Evolutionary conservation across 345 rosid genomes (phyloP).

Genomic region (Eutrema yunnanense): DNA sequence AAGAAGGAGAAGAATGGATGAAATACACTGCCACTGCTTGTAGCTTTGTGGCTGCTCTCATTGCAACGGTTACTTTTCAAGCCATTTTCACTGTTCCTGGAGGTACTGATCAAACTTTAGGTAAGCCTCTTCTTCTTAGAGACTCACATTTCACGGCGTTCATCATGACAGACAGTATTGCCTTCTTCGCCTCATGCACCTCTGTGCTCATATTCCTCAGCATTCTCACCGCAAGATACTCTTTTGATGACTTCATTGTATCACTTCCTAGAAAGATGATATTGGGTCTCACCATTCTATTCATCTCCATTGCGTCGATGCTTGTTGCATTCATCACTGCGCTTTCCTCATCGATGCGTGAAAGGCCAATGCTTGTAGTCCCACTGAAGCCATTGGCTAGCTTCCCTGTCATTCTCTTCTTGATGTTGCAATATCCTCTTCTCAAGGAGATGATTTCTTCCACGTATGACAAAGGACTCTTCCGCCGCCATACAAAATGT

Average conservation of each 20-base stretch:
- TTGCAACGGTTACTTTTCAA: conserved; percentile 42
- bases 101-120: conserved; percentile 20
- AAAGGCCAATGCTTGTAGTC: not conserved
- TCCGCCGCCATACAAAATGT: not conserved
- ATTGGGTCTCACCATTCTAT: conserved; percentile 26
- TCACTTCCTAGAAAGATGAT: conserved; percentile 38
- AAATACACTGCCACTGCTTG: too few species aligned
- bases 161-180: conserved; percentile 19
- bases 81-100: conserved; percentile 43
- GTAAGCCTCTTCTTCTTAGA: conserved; percentile 21
- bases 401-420: not conserved
- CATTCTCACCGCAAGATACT: conserved; percentile 40
- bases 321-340: conserved; percentile 35
- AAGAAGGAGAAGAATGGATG: conserved; percentile 44
- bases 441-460: conserved; percentile 16
- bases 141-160: conserved; percentile 20
- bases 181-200: conserved; percentile 34
- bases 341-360: conserved; percentile 22
- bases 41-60: conserved; percentile 38
- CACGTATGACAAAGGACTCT: not conserved
- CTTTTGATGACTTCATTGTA: conserved; percentile 32
- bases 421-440: not conserved
- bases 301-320: conserved; percentile 38
- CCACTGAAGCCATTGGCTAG: not conserved
- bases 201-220: conserved; percentile 38